Base-by-base conservation (phyloP, 73 alveolate species). In the Paramecium primaurelia region DNA sequence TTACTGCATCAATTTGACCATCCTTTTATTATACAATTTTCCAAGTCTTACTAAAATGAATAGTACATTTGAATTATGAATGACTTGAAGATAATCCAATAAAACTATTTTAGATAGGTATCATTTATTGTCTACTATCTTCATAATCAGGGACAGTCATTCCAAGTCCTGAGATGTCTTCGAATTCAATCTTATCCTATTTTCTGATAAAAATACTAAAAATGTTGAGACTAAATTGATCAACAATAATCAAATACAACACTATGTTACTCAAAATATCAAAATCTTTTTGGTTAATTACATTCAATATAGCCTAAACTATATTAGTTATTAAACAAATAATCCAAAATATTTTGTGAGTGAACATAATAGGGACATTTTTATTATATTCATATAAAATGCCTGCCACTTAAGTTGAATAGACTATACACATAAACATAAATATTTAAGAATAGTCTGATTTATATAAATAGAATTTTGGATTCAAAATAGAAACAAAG, bases 11-110 rank as follows among this genome's bases (percentile, higher is more conserved):
- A 12, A 64, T 64, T 28, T 32, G 12, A 3, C 84, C 84, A 64
- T 34, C 47, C 28, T 64, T 64, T 64, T 64, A 12, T 28, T 64
- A 64, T 8, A 64, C 84, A 25, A 64, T 64, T 64, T 64, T 64
- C 84, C 84, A 64, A 34, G 49, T 64, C 37, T 40, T 73, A 36
- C 87, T 40, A 73, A 73, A 73, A 37, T 73, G 87, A 12, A 73
- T 34, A 36, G 0, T 73, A 16, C 40, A 20, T 73, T 40, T 73
- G 22, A 73, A 73, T 12, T 14, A 44, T 6, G 60, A 34, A 1
- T 5, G 11, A 5, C 40, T 11, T 4, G 59, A 73, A 4, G 60
- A 10, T 9, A 34, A 25, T 40, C 87, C 87, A 30, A 73, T 73
- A 40, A 73, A 73, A 40, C 87, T 73, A 40, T 40, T 73, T 44